phyloP scores from a whole-genome alignment of 202 grass and related monocot species.

The Miscanthus sacchariflorus region DNA sequence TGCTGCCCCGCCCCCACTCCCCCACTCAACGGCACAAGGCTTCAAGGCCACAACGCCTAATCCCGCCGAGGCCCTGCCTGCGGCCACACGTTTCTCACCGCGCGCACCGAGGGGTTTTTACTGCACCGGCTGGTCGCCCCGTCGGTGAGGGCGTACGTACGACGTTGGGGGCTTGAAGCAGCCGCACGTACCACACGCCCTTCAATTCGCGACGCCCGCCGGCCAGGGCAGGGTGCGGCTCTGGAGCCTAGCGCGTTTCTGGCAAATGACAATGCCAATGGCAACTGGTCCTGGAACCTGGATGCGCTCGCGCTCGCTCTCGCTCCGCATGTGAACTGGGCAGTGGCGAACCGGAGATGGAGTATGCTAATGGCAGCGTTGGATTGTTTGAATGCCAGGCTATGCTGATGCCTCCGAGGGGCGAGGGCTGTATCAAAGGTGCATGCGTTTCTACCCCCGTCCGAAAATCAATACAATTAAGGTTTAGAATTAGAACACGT shows the following conservation, averaged over 20 bases:
- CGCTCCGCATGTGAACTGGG: neutral
- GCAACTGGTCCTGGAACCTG: neutral
- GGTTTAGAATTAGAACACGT: too few relatives aligned
- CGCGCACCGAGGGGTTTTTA: neutral
- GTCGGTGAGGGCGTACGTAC: neutral
- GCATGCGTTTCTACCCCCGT: too few relatives aligned
- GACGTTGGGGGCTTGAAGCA: neutral
- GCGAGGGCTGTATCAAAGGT: too few relatives aligned
- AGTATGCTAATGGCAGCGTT: neutral
- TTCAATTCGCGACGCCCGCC: too few relatives aligned
- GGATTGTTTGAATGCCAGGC: neutral
- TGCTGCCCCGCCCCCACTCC: neutral
- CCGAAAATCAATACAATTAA: too few relatives aligned
- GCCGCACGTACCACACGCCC: neutral
- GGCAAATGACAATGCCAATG: neutral
- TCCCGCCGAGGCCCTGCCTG: neutral
- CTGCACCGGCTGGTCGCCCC: neutral
- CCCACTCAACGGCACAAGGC: neutral
- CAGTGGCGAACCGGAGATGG: neutral
- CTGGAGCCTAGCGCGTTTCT: conserved; percentile 2
- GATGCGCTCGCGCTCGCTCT: neutral
- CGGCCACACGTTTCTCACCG: conserved; percentile 40
- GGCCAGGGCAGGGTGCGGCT: too few relatives aligned
- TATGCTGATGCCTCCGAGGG: too few relatives aligned
- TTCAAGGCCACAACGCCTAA: neutral